Evolutionary conservation across 805 yeast genomes (phyloP).

Genomic region (Kluyveromyces nonfermentans): DNA sequence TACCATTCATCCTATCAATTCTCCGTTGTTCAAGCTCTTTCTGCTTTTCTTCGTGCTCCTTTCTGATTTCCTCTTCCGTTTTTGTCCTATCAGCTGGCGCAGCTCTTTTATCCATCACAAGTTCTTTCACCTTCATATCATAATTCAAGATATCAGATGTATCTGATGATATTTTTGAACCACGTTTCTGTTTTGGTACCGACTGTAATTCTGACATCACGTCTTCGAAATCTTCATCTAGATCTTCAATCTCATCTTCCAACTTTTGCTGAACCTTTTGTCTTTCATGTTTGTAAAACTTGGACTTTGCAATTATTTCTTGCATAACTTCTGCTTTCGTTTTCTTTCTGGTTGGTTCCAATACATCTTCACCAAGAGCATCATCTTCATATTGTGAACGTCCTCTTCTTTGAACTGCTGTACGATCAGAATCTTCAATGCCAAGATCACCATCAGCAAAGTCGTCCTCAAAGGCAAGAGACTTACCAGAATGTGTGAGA

Average conservation of each 20-base stretch:
- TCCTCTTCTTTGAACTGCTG: conserved; percentile 25
- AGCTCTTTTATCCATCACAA: conserved; percentile 63
- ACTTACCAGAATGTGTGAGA: conserved; percentile 74
- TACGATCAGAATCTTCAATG: conserved; percentile 29
- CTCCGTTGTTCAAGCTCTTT: conserved; percentile 60
- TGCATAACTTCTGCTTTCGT: conserved; percentile 81
- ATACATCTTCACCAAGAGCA: conserved; percentile 27
- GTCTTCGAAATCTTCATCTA: conserved; percentile 68
- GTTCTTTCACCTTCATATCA: conserved; percentile 56
- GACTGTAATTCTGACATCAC: conserved; percentile 46
- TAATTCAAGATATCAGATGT: conserved; percentile 42
- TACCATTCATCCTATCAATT: conserved; percentile 65
- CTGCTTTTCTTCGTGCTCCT: conserved; percentile 52
- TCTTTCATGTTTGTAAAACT: conserved; percentile 66
- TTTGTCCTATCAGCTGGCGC: conserved; percentile 77
- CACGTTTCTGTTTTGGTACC: conserved; percentile 11
- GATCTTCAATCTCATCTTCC: conserved; percentile 51
- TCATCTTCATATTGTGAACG: conserved; percentile 34
- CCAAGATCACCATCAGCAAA: conserved; percentile 41
- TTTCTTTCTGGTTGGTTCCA: conserved; percentile 49
- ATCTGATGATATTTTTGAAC: conserved; percentile 27
- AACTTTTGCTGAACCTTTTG: conserved; percentile 53
- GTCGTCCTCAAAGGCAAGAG: conserved; percentile 51
- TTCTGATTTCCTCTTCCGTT: conserved; percentile 58
- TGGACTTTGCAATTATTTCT: conserved; percentile 76